Conservation (phyloP, 768 basidiomycete genomes). For the Lactifluus volemus region DNA sequence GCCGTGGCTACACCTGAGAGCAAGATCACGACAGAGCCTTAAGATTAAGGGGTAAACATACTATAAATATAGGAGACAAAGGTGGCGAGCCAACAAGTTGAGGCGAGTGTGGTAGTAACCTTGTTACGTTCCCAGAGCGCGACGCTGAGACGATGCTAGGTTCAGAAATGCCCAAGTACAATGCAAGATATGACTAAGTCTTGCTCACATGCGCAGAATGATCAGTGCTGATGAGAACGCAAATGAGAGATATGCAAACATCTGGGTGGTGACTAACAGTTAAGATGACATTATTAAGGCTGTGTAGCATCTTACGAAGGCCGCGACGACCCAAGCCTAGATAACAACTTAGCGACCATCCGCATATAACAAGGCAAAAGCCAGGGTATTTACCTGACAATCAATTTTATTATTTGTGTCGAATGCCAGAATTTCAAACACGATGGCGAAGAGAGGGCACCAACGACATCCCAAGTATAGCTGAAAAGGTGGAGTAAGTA, state of each 20-base stretch:
- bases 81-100: not conserved
- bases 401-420: not conserved
- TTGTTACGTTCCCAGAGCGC: conserved; percentile 7
- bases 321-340: not conserved
- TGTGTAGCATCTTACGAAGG: conserved; percentile 3
- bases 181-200: too few relatives aligned
- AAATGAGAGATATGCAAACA: conserved; percentile 5
- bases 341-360: not conserved
- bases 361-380: not conserved
- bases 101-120: not conserved
- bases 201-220: conserved; percentile 10
- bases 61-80: not conserved
- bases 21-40: not conserved
- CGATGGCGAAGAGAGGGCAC: not conserved
- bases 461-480: conserved; percentile 14
- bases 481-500: not conserved
- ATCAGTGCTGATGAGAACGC: conserved; percentile 10
- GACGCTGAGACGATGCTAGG: not conserved
- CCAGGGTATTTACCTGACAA: conserved; percentile 1
- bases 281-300: not conserved
- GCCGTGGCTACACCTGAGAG: not conserved
- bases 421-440: not conserved
- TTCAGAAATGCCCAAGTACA: not conserved
- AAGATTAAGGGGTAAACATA: not conserved
- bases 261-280: not conserved